These are phyloP conservation scores for Usnea hakonensis DNA, from an alignment of 495 filamentous ascomycete genomes.

Conservation along the genomic window DNA sequence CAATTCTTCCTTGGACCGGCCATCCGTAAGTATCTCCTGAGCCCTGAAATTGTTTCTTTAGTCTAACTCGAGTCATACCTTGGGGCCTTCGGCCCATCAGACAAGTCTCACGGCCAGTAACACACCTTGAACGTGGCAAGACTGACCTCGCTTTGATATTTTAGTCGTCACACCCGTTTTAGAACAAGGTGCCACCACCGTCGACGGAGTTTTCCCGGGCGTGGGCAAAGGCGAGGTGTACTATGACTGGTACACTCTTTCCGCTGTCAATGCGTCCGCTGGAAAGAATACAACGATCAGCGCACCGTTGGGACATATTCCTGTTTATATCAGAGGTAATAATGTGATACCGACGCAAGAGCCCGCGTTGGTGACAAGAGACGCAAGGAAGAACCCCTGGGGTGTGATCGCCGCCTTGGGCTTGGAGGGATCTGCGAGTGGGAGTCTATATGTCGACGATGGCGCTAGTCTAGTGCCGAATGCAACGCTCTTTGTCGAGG, in stretches of 20 bases:
- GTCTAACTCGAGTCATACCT: no score
- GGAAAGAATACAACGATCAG: conserved; percentile 64
- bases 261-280: conserved; percentile 42
- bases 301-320: conserved; percentile 73
- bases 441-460: conserved; percentile 74
- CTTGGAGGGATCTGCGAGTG: conserved; percentile 49
- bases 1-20: conserved; percentile 73
- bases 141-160: no score
- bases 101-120: no score
- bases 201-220: conserved; percentile 75
- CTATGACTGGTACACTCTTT: conserved; percentile 77
- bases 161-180: conserved; percentile 73
- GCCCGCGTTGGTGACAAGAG: conserved; percentile 59
- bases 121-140: no score
- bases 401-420: conserved; percentile 57
- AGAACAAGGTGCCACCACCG: conserved; percentile 52
- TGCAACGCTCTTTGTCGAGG: conserved; percentile 48
- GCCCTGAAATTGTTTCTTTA: no score
- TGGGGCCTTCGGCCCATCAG: no score
- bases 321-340: conserved; percentile 66
- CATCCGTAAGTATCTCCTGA: no score
- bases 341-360: conserved; percentile 63
- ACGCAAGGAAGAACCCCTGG: conserved; percentile 61
- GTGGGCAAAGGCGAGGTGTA: conserved; percentile 54
- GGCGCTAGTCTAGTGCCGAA: conserved; percentile 61